Percentiles rank a stretch among this genome's conserved stretches.
phyloP scores from a whole-genome alignment of 1,139 yeast species.

The Candida frijolesensis region DNA sequence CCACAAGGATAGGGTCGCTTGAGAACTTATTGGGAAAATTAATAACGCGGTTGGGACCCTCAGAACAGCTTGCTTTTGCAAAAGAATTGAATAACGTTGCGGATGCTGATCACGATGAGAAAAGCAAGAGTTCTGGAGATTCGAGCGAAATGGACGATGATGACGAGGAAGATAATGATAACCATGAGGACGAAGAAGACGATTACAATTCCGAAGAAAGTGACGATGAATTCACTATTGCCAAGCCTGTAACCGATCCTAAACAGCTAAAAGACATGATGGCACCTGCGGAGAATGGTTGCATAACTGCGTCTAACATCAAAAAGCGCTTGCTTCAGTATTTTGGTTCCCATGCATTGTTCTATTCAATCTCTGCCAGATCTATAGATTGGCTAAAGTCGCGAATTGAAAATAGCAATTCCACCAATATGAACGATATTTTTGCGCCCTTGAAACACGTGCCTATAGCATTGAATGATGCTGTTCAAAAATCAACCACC shows the following conservation, averaged over 20 bases:
- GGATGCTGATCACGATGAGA: neutral
- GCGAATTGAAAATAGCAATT: slow-evolving; percentile 10
- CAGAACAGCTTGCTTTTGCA: slow-evolving; percentile 1
- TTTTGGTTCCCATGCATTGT: slow-evolving; percentile 22
- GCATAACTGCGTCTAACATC: slow-evolving; percentile 8
- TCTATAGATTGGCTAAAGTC: slow-evolving; percentile 20
- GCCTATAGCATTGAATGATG: slow-evolving; percentile 13
- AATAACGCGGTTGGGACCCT: slow-evolving; percentile 14
- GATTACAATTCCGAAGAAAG: neutral
- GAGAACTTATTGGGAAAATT: slow-evolving; percentile 14
- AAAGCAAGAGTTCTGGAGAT: neutral
- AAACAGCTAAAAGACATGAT: slow-evolving; percentile 14
- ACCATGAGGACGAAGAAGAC: neutral
- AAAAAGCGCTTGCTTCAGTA: slow-evolving; percentile 14
- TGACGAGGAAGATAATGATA: slow-evolving; percentile 7
- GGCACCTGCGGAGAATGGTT: slow-evolving; percentile 12
- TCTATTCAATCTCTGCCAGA: slow-evolving; percentile 21
- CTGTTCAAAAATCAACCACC: slow-evolving; percentile 10
- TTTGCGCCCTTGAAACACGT: slow-evolving; percentile 14
- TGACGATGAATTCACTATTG: too few relatives aligned
- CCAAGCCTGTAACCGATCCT: slow-evolving; percentile 6
- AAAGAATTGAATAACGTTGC: slow-evolving; percentile 1
- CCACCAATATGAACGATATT: slow-evolving; percentile 9
- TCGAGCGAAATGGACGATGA: slow-evolving; percentile 7
- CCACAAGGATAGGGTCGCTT: slow-evolving; percentile 13